Evolutionary conservation across 2,329 filamentous ascomycete species (phyloP).

Genomic region (Pyrenochaeta sp.): DNA sequence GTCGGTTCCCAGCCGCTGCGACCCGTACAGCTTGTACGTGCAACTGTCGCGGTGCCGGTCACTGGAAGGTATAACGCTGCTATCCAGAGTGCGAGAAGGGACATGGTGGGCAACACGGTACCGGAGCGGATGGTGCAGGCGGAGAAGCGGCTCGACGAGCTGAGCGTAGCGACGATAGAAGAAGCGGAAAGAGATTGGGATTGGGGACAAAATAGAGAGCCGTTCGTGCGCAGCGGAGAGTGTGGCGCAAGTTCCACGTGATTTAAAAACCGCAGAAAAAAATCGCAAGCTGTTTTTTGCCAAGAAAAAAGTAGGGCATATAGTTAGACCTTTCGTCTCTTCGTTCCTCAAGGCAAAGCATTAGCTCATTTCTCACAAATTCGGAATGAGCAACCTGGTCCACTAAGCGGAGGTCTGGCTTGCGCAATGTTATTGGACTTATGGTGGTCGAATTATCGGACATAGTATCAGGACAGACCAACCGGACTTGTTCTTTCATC

Average conservation of each 20-base stretch:
- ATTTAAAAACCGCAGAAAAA: no score
- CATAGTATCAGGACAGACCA: no score
- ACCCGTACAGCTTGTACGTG: conserved; percentile 10
- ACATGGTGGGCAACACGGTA: conserved; percentile 8
- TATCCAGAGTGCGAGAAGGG: conserved; percentile 8
- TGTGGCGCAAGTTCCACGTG: no score
- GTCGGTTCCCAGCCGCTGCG: conserved; percentile 1
- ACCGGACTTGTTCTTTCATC: no score
- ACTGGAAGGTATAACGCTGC: conserved; percentile 8
- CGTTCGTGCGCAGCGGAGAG: no score
- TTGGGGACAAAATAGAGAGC: conserved; percentile 4
- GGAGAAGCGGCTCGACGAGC: conserved; percentile 7
- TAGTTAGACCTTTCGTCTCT: conserved; percentile 4
- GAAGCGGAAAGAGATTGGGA: conserved; percentile 1
- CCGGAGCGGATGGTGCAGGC: conserved; percentile 5
- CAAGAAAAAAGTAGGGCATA: not conserved
- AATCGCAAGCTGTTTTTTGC: conserved; percentile 4
- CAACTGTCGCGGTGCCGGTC: conserved; percentile 4
- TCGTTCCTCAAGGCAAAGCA: no score
- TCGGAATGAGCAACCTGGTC: no score
- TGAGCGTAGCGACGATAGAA: conserved; percentile 1
- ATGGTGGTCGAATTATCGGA: no score
- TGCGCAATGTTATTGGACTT: no score
- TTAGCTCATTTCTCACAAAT: no score
- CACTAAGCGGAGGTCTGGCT: no score